Evolutionary conservation across 1,139 yeast genomes (phyloP), one percentile per base, ranked within the genome.

Genomic region (Casaregolazyma suthepensis): DNA sequence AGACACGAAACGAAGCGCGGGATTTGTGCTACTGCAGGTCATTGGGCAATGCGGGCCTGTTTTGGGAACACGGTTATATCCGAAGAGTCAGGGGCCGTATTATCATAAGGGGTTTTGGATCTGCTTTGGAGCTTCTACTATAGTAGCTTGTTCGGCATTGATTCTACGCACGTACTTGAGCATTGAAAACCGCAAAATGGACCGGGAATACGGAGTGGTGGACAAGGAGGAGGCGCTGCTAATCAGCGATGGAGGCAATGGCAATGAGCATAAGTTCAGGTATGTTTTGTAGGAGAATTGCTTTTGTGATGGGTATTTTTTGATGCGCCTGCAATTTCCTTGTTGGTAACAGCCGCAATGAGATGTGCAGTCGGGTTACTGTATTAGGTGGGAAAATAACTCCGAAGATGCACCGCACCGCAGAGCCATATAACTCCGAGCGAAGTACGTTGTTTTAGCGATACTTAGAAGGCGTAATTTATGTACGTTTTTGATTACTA

Each of bases 11-110:
- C 58, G 68, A 47, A 67, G 68, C 20, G 60, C 61, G 17, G 70
- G 68, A 9, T 63, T 60, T 52, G 64, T 66, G 26, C 50, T 67
- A 50, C 52, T 68, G 23, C 68, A 67, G 54, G 56, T 65, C 15
- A 56, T 67, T 38, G 71, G 71, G 22, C 69, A 68, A 53, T 66
- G 69, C 44, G 71, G 70, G 10, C 69, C 71, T 10, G 50, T 68
- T 29, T 59, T 68, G 2, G 71, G 71, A 6, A 66, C 69, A 10
- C 56, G 68, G 5, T 49, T 67, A 26, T 68, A 63, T 52, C 71
- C 71, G 3, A 53, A 52, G n/a, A 26, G 60, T 6, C 64, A 67
- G 13, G 69, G 59, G 1, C 71, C 71, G 3, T 54, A 57, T 45
- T 67, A 67, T 54, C 57, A 48, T 23, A 60, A 59, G 46, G 71